Base-by-base conservation (phyloP, 2,329 filamentous ascomycete genomes). In the Aspergillus sp. region DNA sequence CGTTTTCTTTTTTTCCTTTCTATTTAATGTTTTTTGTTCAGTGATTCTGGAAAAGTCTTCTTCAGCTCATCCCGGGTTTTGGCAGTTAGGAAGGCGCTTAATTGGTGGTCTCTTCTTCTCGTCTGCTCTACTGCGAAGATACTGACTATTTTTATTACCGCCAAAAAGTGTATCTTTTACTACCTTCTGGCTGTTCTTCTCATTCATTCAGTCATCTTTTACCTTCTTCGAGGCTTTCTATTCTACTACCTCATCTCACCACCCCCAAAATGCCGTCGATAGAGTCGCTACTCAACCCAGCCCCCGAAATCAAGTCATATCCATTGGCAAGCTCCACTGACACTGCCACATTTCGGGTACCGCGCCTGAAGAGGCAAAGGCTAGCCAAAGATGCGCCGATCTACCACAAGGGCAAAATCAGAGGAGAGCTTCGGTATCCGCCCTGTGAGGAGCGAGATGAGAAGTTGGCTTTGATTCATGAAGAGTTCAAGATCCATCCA, bases 391-490 rank as follows among this genome's bases (percentile, higher is more conserved):
- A 86, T 57, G 76, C 75, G 29, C 76, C 80, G 0, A 68, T 83
- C 5, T 82, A 85, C 61, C 73, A 74, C 29, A 80, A 79, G 57
- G 79, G 78, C 41, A 75, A 76, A 48, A 72, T 80, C 30, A 80
- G 81, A 52, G 87, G 85, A 3, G 70, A 77, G 29, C 74, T 94
- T 55, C 83, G 84, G 61, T 95, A 84, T 60, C 78, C 77, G 12
- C 87, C 90, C 0, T 83, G 80, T 60, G 87, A 95, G 60, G 72
- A 76, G 41, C 66, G 84, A 30, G 78, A 85, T 52, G 73, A 77
- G 27, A 63, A 71, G 26, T 73, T 85, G 10, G 68, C 75, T 7
- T 68, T 70, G 9, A 74, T 83, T 52, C 78, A 93, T 50, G 69
- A 71, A 35, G 73, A 71, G 35, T 91, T 85, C 60, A 72, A 78